These are phyloP conservation scores for Sordaria brevicollis DNA, from an alignment of 495 filamentous ascomycete genomes.

Conservation along the genomic window DNA sequence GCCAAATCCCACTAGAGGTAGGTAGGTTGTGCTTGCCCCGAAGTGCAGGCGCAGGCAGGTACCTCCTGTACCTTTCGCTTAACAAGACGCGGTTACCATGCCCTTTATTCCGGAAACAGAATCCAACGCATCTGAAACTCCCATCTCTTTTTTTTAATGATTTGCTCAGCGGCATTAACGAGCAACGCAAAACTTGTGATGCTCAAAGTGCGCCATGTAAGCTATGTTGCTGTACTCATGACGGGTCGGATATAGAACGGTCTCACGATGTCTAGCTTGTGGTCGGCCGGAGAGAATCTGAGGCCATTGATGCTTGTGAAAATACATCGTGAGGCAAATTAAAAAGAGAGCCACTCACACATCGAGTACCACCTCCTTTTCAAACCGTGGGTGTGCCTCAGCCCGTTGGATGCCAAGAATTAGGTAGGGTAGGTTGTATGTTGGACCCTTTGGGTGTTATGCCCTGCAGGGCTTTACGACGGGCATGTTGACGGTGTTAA, in stretches of 20 bases:
- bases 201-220: background rate
- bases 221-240: background rate
- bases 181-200: background rate
- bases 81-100: background rate
- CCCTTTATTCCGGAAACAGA: background rate
- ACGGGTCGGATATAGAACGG: background rate
- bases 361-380: background rate
- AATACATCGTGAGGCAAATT: background rate
- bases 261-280: background rate
- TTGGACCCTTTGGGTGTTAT: background rate
- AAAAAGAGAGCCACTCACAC: background rate
- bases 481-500: background rate
- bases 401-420: background rate
- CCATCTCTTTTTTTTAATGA: background rate
- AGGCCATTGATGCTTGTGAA: background rate
- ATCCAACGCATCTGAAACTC: background rate
- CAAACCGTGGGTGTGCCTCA: background rate
- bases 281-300: background rate
- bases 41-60: background rate
- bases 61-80: background rate
- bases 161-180: background rate
- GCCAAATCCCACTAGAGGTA: background rate
- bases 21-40: background rate
- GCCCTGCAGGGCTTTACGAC: background rate
- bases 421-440: too few relatives aligned